Conservation (phyloP, 805 yeast genomes). For the Suhomyces sp. region DNA sequence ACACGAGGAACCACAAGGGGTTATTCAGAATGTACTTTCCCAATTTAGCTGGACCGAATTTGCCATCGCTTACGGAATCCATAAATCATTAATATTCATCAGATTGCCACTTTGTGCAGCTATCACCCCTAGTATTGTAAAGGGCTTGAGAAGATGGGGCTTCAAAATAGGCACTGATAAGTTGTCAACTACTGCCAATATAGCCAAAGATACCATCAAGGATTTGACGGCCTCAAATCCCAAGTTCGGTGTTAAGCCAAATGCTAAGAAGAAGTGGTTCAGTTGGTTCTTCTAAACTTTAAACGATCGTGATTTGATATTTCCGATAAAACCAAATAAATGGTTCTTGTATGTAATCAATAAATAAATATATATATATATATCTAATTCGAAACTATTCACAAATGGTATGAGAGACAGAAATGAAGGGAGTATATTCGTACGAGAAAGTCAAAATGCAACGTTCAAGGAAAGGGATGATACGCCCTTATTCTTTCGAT, state of each 20-base stretch:
- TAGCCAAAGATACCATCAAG: slow-evolving; percentile 31
- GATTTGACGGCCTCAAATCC: slow-evolving; percentile 44
- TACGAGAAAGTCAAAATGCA: neutral
- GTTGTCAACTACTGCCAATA: slow-evolving; percentile 38
- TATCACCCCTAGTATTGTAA: slow-evolving; percentile 78
- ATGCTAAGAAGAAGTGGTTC: slow-evolving; percentile 54
- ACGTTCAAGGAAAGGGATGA: neutral
- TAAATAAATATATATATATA: slow-evolving; percentile 1
- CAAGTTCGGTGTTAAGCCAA: slow-evolving; percentile 53
- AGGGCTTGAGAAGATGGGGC: slow-evolving; percentile 67
- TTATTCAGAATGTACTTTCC: slow-evolving; percentile 15
- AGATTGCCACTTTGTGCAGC: slow-evolving; percentile 91
- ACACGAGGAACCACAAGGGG: slow-evolving; percentile 6
- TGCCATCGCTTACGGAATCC: slow-evolving; percentile 88
- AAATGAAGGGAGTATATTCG: neutral
- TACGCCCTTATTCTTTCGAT: too few species aligned
- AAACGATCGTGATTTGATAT: neutral
- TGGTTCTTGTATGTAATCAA: slow-evolving; percentile 1
- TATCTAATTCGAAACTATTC: slow-evolving; percentile 1
- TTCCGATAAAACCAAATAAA: neutral
- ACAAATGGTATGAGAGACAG: neutral
- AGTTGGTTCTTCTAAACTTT: slow-evolving; percentile 50
- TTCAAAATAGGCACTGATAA: slow-evolving; percentile 64
- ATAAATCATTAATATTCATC: slow-evolving; percentile 79
- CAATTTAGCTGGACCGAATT: slow-evolving; percentile 72